Evolutionary conservation across 2,329 filamentous ascomycete genomes (phyloP).

Genomic region (Monosporascus ibericus): DNA sequence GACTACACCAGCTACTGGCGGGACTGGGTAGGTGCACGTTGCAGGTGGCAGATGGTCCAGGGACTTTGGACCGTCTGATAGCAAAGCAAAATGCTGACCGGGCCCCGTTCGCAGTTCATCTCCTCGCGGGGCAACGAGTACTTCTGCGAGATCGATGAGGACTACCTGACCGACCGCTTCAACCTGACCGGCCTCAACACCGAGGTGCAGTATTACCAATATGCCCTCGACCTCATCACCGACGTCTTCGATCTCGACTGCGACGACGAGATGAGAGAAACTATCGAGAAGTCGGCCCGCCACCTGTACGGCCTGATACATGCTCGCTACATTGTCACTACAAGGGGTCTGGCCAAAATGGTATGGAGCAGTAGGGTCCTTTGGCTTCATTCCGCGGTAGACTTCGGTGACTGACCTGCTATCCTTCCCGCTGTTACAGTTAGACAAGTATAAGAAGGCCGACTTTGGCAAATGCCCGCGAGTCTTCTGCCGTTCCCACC

Average conservation of each 20-base stretch:
- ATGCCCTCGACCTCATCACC: conserved; percentile 93
- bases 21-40: conserved; percentile 76
- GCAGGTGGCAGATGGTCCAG: too few relatives aligned
- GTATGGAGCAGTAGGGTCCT: conserved; percentile 41
- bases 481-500: conserved; percentile 89
- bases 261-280: conserved; percentile 96
- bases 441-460: conserved; percentile 97
- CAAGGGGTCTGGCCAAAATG: conserved; percentile 91
- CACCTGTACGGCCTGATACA: conserved; percentile 96
- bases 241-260: conserved; percentile 98
- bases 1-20: conserved; percentile 99
- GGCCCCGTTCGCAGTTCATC: conserved; percentile 67
- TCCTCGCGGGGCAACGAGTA: conserved; percentile 97
- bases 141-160: conserved; percentile 99
- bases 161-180: conserved; percentile 96
- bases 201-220: conserved; percentile 98
- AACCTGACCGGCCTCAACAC: conserved; percentile 96
- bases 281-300: conserved; percentile 93
- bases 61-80: neutral
- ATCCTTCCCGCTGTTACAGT: conserved; percentile 42
- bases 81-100: conserved; percentile 14
- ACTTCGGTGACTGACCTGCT: neutral
- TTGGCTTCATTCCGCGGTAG: too few relatives aligned
- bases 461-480: conserved; percentile 98
- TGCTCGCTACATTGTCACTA: conserved; percentile 94